Evolutionary conservation across 2,329 filamentous ascomycete species (phyloP).

Genomic region (Pestalotiopsis sp.): DNA sequence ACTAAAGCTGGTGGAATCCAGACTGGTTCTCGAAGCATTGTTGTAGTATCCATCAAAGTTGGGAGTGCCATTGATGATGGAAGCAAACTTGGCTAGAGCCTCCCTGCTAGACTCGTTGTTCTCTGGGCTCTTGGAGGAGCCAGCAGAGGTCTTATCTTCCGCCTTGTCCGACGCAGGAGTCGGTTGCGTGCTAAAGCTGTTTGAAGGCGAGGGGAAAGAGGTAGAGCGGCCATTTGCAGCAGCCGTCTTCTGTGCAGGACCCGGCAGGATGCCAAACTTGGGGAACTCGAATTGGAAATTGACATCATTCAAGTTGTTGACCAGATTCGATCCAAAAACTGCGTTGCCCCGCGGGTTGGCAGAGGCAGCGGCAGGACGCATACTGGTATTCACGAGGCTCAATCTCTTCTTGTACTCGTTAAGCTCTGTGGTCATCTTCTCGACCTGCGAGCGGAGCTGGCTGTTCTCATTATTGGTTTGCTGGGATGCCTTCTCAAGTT

Average conservation of each 20-base stretch:
- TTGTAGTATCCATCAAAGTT: constrained; percentile 41
- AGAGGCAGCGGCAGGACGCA: constrained; percentile 17
- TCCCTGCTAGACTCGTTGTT: constrained; percentile 42
- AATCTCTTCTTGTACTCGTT: constrained; percentile 89
- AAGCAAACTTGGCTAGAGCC: constrained; percentile 57
- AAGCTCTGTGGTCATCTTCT: constrained; percentile 82
- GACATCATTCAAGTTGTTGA: constrained; percentile 69
- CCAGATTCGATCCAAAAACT: constrained; percentile 48
- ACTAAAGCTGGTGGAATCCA: constrained; percentile 53
- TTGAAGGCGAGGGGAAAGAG: constrained; percentile 28
- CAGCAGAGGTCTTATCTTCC: constrained; percentile 34
- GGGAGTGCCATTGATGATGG: constrained; percentile 55
- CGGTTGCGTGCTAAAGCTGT: constrained; percentile 31
- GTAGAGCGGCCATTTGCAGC: constrained; percentile 18
- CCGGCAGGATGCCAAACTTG: constrained; percentile 79
- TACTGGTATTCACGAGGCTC: constrained; percentile 52
- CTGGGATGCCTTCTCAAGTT: constrained; percentile 81
- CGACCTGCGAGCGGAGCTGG: constrained; percentile 81
- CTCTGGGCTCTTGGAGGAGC: constrained; percentile 36
- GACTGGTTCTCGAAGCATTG: constrained; percentile 50
- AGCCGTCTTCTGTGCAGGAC: constrained; percentile 36
- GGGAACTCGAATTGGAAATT: constrained; percentile 97
- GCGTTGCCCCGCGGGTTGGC: background rate
- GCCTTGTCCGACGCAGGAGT: constrained; percentile 36
- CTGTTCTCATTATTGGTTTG: constrained; percentile 84